Evolutionary conservation across 306 rosid genomes (phyloP).

Genomic region (Neltuma alba): DNA sequence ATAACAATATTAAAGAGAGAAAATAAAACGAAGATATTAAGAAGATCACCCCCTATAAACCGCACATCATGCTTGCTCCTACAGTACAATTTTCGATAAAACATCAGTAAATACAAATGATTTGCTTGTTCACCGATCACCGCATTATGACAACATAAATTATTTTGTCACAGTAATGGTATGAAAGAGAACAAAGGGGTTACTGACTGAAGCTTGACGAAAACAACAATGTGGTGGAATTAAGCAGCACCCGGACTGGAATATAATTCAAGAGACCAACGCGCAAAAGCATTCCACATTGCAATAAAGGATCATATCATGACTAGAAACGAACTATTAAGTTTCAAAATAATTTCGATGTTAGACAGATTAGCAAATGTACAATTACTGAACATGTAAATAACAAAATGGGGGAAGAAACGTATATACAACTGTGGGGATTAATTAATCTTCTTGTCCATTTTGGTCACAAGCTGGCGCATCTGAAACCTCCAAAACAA

Average conservation of each 20-base stretch:
- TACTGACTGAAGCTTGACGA: neutral
- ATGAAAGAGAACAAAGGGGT: neutral
- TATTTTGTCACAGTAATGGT: neutral
- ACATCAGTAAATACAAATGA: neutral
- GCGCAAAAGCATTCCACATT: neutral
- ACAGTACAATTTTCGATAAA: neutral
- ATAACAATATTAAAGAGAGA: neutral
- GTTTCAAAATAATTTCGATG: neutral
- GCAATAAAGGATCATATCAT: neutral
- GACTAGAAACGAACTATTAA: neutral
- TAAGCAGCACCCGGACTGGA: neutral
- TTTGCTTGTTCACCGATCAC: neutral
- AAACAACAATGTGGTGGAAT: neutral
- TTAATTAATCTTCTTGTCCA: constrained; percentile 60
- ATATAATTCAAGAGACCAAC: neutral
- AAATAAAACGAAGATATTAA: neutral
- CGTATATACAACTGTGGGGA: neutral
- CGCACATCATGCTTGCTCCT: neutral
- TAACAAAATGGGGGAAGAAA: neutral
- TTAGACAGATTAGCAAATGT: neutral
- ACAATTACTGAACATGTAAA: neutral
- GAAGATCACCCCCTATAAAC: neutral
- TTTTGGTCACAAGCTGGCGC: constrained; percentile 58
- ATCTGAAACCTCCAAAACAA: constrained; percentile 89
- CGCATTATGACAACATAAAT: neutral